Evolutionary conservation across 1,284 basidiomycete genomes (phyloP).

Genomic region (Meripilus lineatus): DNA sequence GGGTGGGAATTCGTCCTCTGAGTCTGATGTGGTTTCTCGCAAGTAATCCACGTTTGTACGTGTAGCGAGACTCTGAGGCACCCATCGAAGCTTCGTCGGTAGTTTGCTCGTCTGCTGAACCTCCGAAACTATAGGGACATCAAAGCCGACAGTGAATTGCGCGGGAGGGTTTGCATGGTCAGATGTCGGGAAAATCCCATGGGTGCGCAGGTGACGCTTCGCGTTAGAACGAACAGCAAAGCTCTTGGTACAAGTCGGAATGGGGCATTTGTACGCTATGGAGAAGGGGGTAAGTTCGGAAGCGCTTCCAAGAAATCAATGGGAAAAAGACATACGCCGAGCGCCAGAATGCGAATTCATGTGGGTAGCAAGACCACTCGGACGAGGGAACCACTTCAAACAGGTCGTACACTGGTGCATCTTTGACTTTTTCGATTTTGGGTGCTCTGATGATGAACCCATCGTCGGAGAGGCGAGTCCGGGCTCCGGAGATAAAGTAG

Average conservation of each 20-base stretch:
- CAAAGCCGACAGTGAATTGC: slow-evolving; percentile 39
- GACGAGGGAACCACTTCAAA: slow-evolving; percentile 55
- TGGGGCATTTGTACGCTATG: slow-evolving; percentile 52
- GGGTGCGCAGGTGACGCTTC: slow-evolving; percentile 55
- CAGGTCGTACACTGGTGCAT: slow-evolving; percentile 53
- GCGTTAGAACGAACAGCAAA: slow-evolving; percentile 66
- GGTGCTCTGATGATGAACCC: slow-evolving; percentile 17
- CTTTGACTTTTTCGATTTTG: slow-evolving; percentile 39
- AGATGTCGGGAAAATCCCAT: slow-evolving; percentile 35
- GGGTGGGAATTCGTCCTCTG: slow-evolving; percentile 28
- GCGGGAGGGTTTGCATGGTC: slow-evolving; percentile 26
- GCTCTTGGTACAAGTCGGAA: slow-evolving; percentile 46
- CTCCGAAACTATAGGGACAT: slow-evolving; percentile 38
- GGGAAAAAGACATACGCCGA: slow-evolving; percentile 43
- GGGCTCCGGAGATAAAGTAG: slow-evolving; percentile 12
- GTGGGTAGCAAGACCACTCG: slow-evolving; percentile 65
- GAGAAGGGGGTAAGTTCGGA: neutral
- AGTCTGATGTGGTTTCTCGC: slow-evolving; percentile 23
- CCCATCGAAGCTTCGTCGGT: slow-evolving; percentile 40
- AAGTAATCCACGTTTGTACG: slow-evolving; percentile 28
- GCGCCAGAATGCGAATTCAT: slow-evolving; percentile 69
- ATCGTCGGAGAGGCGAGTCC: slow-evolving; percentile 11
- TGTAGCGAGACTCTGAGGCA: slow-evolving; percentile 33
- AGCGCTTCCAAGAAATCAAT: neutral
- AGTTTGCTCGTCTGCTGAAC: slow-evolving; percentile 36